A percentile compares a stretch with the other conserved stretches of the same genome.
Evolutionary conservation across 345 rosid species (phyloP).

Genomic region (Fremontodendron californicum): DNA sequence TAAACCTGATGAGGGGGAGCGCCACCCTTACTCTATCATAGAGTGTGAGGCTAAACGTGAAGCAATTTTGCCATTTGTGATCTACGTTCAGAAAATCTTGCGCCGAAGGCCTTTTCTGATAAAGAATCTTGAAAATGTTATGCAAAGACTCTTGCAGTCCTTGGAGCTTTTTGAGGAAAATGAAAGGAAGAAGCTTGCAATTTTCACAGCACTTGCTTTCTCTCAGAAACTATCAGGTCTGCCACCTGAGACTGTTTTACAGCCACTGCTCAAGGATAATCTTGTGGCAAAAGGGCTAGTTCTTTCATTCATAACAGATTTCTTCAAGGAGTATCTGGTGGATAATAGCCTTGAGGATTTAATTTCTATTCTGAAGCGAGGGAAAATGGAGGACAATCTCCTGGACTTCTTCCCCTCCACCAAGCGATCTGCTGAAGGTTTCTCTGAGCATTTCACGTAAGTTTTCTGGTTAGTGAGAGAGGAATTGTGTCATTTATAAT

Average conservation of each 20-base stretch:
- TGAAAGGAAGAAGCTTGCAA: conserved; percentile 97
- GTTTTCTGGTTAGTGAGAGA: conserved; percentile 24
- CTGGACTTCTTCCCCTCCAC: conserved; percentile 76
- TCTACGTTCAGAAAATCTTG: conserved; percentile 83
- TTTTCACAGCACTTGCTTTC: conserved; percentile 95
- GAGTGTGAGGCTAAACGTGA: conserved; percentile 88
- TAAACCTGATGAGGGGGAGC: conserved; percentile 98
- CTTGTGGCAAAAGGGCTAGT: conserved; percentile 99
- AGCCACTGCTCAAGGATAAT: conserved; percentile 96
- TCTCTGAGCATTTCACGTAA: conserved; percentile 96
- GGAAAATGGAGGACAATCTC: conserved; percentile 91
- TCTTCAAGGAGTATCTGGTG: conserved; percentile 93
- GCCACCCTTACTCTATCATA: conserved; percentile 81
- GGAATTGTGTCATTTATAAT: background rate
- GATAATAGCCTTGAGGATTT: conserved; percentile 95
- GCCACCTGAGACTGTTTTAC: conserved; percentile 96
- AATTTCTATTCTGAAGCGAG: conserved; percentile 86
- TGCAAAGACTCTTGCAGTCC: conserved; percentile 83
- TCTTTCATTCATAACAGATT: conserved; percentile 86
- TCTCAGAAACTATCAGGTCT: conserved; percentile 98
- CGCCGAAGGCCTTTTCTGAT: conserved; percentile 93
- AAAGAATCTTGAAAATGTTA: conserved; percentile 96
- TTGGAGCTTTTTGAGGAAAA: conserved; percentile 96
- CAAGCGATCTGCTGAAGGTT: conserved; percentile 78
- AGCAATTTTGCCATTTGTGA: conserved; percentile 74